phyloP scores from a whole-genome alignment of 2,329 filamentous ascomycete species.

The Thelonectria discophora region DNA sequence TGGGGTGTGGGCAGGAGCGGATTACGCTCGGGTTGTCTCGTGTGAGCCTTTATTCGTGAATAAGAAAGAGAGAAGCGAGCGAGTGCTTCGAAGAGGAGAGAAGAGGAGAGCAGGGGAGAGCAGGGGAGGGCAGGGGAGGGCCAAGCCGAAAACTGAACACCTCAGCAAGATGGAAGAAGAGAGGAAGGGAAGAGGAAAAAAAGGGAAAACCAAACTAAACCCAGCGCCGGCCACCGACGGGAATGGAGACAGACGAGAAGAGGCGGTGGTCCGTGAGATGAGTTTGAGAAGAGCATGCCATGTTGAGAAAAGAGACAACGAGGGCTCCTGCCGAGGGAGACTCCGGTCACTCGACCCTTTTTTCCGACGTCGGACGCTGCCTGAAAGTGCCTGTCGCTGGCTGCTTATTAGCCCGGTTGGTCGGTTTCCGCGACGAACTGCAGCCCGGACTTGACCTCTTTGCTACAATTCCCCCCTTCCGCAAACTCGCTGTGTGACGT shows the following conservation, averaged over 20 bases:
- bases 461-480: neutral
- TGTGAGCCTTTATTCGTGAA: constrained; percentile 2
- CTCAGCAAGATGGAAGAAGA: neutral
- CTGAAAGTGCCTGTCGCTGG: neutral
- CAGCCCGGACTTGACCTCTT: no score
- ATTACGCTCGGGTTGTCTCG: constrained; percentile 22
- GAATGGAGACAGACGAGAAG: neutral
- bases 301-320: constrained; percentile 1
- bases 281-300: constrained; percentile 11
- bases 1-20: constrained; percentile 13
- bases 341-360: neutral
- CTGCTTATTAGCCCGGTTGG: neutral
- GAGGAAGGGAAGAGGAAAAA: neutral
- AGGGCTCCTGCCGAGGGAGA: neutral
- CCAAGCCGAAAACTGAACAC: no score
- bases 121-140: no score
- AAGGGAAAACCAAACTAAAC: neutral
- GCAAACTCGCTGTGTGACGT: neutral
- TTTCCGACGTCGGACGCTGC: neutral
- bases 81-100: no score
- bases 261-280: constrained; percentile 23
- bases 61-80: neutral
- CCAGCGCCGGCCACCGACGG: neutral
- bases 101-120: no score
- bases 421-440: no score